Evolutionary conservation across 179 eudicot species (phyloP).

Genomic region (Nepenthes alata): DNA sequence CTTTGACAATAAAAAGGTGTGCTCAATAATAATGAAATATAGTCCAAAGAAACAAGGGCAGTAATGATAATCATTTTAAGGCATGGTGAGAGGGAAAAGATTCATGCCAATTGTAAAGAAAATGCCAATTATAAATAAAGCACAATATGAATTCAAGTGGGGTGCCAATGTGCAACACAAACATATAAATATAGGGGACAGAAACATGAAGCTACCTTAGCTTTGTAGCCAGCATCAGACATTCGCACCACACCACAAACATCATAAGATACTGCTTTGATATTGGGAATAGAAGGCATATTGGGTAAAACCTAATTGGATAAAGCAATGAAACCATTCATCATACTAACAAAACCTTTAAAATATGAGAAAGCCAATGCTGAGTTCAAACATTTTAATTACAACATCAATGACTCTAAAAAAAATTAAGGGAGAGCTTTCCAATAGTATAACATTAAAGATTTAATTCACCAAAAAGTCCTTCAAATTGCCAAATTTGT

Average conservation of each 20-base stretch:
- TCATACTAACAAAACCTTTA: conserved; percentile 4
- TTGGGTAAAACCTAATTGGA: conserved; percentile 73
- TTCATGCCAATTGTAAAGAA: too few relatives aligned
- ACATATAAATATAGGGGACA: neutral
- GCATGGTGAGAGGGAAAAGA: too few relatives aligned
- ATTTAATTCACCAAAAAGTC: conserved; percentile 58
- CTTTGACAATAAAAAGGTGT: too few relatives aligned
- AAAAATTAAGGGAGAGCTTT: neutral
- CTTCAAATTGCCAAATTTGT: conserved; percentile 59
- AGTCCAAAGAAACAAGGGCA: too few relatives aligned
- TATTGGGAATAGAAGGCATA: conserved; percentile 85
- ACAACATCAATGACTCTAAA: neutral
- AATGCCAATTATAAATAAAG: neutral
- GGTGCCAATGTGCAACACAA: too few relatives aligned
- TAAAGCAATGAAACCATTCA: conserved; percentile 5
- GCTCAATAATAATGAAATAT: too few relatives aligned
- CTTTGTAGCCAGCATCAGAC: conserved; percentile 55
- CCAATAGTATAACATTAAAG: conserved; percentile 1
- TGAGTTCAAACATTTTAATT: neutral
- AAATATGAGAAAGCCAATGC: neutral
- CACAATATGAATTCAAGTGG: neutral
- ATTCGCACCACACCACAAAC: conserved; percentile 74
- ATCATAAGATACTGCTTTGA: conserved; percentile 78
- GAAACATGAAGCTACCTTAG: conserved; percentile 44
- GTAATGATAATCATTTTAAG: too few relatives aligned